Base-by-base conservation (phyloP, 2,329 filamentous ascomycete genomes). In the Talaromyces amestolkiae region DNA sequence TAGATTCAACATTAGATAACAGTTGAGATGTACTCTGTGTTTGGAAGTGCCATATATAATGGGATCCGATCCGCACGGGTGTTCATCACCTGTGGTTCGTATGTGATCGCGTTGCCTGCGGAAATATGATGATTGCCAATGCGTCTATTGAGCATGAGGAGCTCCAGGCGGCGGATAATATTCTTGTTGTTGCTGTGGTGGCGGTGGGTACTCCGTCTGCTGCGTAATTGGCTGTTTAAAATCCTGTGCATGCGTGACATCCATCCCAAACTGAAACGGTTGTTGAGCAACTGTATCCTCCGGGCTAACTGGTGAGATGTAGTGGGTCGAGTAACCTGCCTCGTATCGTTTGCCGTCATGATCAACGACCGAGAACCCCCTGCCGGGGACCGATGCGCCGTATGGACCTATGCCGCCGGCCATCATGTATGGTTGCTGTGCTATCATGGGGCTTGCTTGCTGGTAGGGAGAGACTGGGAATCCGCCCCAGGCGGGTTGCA, bases 321-420 rank as follows among this genome's bases (percentile, higher is more conserved):
- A 66, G n/a, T 66, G 64, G 24, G 64, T 68, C 58, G 66, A 68
- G 62, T 64, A 66, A 15, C 70, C 66, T 39, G 70, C 69, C 59
- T 71, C 67, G 15, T 74, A 73, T 1, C 63, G 64, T 22, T 70
- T 70, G 1, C 73, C 74, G 56, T 76, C 71, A 27, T 66, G 71
- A 45, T 76, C 74, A 19, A 74, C 68, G 24, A 76, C 74, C 3
- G 68, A 69, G 35, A 74, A 71, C 3, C 70, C 70, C 2, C 61
- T 59, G 22, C 67, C 68, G 31, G 71, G 68, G n/a, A 64, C 63
- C 45, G 70, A 24, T 22, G 61, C 67, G 7, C 61, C 66, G n/a
- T 62, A 59, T 3, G 58, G 47, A 53, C 24, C 27, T 9, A 47
- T 33, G 10, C 43, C 54, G 7, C 53, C 53, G 0, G 53, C 49